Evolutionary conservation across 805 yeast genomes (phyloP).

Genomic region (Spencermartinsiella europaea): DNA sequence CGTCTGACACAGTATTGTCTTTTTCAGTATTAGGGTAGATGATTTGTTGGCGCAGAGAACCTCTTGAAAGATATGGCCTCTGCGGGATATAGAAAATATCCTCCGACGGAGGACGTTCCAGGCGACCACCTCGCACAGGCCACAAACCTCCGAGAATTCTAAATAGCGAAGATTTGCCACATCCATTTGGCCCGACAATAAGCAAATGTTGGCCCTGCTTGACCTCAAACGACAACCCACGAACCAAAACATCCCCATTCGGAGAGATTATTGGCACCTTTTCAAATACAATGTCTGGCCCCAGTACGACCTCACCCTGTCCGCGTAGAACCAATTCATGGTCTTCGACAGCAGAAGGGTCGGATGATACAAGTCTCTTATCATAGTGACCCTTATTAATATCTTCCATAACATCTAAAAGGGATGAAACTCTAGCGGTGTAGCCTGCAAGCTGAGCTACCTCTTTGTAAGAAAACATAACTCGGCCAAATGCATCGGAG

Average conservation of each 20-base stretch:
- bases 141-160: conserved; percentile 89
- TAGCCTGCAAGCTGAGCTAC: conserved; percentile 81
- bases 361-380: conserved; percentile 25
- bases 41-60: conserved; percentile 79
- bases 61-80: conserved; percentile 78
- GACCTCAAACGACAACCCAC: conserved; percentile 62
- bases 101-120: conserved; percentile 59
- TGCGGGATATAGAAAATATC: conserved; percentile 88
- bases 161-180: conserved; percentile 90
- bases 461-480: conserved; percentile 79
- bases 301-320: conserved; percentile 35
- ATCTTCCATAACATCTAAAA: conserved; percentile 56
- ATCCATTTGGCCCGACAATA: conserved; percentile 94
- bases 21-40: conserved; percentile 76
- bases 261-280: conserved; percentile 84
- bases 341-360: conserved; percentile 15
- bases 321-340: conserved; percentile 16
- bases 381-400: conserved; percentile 37
- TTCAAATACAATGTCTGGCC: conserved; percentile 60
- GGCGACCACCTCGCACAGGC: conserved; percentile 61
- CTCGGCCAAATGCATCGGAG: conserved; percentile 81
- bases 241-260: conserved; percentile 65
- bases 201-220: conserved; percentile 78
- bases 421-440: conserved; percentile 65
- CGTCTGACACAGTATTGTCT: conserved; percentile 36